Base-by-base conservation (phyloP, 176 grass and related monocot genomes). In the Puccinellia tenuiflora region DNA sequence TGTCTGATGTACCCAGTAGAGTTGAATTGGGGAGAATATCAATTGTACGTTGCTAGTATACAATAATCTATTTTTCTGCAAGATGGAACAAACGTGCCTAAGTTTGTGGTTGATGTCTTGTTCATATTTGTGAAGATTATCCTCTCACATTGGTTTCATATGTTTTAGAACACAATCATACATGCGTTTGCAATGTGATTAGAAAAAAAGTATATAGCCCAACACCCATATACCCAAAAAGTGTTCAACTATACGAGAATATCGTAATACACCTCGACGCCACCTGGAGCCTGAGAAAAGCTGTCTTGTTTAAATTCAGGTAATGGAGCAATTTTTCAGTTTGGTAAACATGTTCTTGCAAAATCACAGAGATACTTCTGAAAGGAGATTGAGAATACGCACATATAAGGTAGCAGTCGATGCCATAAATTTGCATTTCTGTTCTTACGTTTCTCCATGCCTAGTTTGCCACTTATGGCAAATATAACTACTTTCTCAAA, bases 241-340 rank as follows among this genome's bases (percentile, higher is more conserved):
- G 30, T 65, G 30, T 65, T 65, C 30, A 34, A 65, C 30, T 30
- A 34, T 33, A 66, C 8, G 6, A 21, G 30, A 37, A 73, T 73
- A 48, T 73, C 43, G 20, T 73, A 50, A 73, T 48, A 73, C 25
- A 48, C 43, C 8, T 8, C 43, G 30, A 45, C 47, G 40, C 24
- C 24, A 46, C 6, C n/a, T 24, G 40, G 40, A 72, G 40, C 22
- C 40, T 73, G 33, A 68, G 31, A 77, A 71, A 52, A 5, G 12
- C 26, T 50, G 28, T 39, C 25, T 79, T 25, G 33, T 77, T 20
- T 76, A 59, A 65, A 50, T 81, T 97, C 85, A 97, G 95, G 95
- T 98, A 25, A 98, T 98, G 95, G 95, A 98, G 79, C 95, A 98
- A 86, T 98, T 98, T 88, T 98, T 98, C 61, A 85, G 88, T 86